Evolutionary conservation across 78 protist genomes (phyloP).

Genomic region (Polysphondylium violaceum): DNA sequence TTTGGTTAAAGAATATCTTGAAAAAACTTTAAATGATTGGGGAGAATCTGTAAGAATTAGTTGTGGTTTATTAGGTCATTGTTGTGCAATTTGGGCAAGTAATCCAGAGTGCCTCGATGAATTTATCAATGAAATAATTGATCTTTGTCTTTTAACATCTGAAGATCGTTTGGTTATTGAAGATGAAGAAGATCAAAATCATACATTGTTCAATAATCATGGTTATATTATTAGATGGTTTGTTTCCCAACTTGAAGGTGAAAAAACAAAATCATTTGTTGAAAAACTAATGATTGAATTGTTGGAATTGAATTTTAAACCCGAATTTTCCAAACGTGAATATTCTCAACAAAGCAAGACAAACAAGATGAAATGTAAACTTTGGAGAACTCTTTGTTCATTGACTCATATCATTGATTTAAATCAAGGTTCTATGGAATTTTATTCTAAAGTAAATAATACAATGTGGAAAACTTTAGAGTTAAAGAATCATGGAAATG

Average conservation of each 20-base stretch:
- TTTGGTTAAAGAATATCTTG: constrained; percentile 26
- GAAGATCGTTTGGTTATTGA: constrained; percentile 13
- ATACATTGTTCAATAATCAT: constrained; percentile 44
- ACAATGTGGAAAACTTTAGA: constrained; percentile 70
- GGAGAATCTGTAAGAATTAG: constrained; percentile 61
- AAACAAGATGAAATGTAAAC: constrained; percentile 51
- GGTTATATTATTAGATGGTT: constrained; percentile 71
- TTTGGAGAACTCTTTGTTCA: constrained; percentile 71
- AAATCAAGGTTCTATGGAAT: not conserved
- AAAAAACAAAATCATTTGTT: constrained; percentile 28
- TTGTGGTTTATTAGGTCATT: constrained; percentile 53
- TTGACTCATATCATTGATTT: constrained; percentile 26
- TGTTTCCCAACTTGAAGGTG: constrained; percentile 22
- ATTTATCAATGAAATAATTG: constrained; percentile 51
- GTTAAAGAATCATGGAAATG: constrained; percentile 61
- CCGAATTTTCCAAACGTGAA: constrained; percentile 50
- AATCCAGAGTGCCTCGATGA: constrained; percentile 3
- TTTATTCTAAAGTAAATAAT: not conserved
- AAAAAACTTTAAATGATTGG: constrained; percentile 27
- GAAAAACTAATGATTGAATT: constrained; percentile 26
- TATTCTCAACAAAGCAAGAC: constrained; percentile 62
- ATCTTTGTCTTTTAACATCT: constrained; percentile 32
- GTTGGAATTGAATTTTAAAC: constrained; percentile 21
- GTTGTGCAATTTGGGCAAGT: constrained; percentile 68
- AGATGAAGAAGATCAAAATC: not conserved